Percentiles rank a stretch among this genome's conserved stretches.
Evolutionary conservation across 257 asterid genomes (phyloP).

Genomic region (Ligustrum vulgare): DNA sequence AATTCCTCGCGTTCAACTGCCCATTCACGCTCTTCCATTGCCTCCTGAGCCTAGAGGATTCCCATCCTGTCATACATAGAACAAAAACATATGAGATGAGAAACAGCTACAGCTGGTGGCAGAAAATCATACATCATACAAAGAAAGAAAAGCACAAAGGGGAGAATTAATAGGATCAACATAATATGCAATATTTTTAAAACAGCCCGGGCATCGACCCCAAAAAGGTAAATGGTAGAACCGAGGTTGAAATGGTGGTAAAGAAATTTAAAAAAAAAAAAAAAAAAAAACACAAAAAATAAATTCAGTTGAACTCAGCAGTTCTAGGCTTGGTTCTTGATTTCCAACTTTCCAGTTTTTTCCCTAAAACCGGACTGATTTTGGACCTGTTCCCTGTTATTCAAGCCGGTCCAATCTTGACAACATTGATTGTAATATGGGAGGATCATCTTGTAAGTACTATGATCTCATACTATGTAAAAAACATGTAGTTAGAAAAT

Average conservation of each 20-base stretch:
- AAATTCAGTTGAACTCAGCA: too few relatives aligned
- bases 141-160: neutral
- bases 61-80: constrained; percentile 47
- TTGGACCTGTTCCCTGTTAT: neutral
- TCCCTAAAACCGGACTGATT: neutral
- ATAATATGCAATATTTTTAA: neutral
- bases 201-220: too few relatives aligned
- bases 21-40: constrained; percentile 52
- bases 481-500: too few relatives aligned
- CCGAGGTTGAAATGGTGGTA: neutral
- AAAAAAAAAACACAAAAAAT: too few relatives aligned
- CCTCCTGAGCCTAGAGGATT: constrained; percentile 45
- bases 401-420: neutral
- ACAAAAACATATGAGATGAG: neutral
- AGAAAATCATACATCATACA: neutral
- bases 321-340: neutral
- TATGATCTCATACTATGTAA: neutral
- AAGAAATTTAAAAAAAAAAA: too few relatives aligned
- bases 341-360: neutral
- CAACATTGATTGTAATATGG: neutral
- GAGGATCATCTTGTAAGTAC: neutral
- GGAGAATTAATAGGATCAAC: neutral
- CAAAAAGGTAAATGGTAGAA: neutral
- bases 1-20: constrained; percentile 51
- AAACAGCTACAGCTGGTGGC: neutral